Base-by-base conservation (phyloP, 257 asterid genomes). In the Henckelia pumila region DNA sequence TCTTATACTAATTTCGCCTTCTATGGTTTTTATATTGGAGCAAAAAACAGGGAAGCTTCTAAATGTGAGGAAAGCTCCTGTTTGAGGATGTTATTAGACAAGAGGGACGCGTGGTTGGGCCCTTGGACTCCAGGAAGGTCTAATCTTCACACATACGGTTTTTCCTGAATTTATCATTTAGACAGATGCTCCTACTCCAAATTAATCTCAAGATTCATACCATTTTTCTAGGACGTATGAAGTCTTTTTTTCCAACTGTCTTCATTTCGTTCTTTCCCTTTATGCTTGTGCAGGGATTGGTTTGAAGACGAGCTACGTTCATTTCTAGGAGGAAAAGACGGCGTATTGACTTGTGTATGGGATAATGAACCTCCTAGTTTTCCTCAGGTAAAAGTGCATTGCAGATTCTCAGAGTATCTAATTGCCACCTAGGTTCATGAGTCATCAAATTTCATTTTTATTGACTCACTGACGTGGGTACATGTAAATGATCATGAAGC, bases 41-140 rank as follows among this genome's bases (percentile, higher is more conserved):
- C 66, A 32, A 50, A 23, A 71, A 62, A 79, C 86, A 94, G 99
- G 86, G 97, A 94, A 81, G 83, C 96, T 75, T 81, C 89, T 17
- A 82, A 76, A 83, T 87, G 85, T 30, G 95, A 85, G 82, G 97
- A 88, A 85, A 91, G 99, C 81, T 91, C 99, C 69, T 91, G 95
- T 82, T 80, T 94, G 81, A 79, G 89, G 84, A 73, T 77, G 89
- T 83, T 94, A 83, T 81, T 94, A 76, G 92, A 94, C 88, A 94
- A 86, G 80, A 87, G 99, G 80, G 99, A 94, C 65, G 95, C 99
- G 32, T 91, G 96, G 89, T 80, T 94, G 76, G 99, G 99, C 73
- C 99, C 99, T 75, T 94, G 99, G 99, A 86, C 79, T 70, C 97
- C 99, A 66, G 99, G 99, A 81, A 91, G 99, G 99, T 94, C 67